phyloP scores from a whole-genome alignment of 495 filamentous ascomycete species.

The Tuber brumale region DNA sequence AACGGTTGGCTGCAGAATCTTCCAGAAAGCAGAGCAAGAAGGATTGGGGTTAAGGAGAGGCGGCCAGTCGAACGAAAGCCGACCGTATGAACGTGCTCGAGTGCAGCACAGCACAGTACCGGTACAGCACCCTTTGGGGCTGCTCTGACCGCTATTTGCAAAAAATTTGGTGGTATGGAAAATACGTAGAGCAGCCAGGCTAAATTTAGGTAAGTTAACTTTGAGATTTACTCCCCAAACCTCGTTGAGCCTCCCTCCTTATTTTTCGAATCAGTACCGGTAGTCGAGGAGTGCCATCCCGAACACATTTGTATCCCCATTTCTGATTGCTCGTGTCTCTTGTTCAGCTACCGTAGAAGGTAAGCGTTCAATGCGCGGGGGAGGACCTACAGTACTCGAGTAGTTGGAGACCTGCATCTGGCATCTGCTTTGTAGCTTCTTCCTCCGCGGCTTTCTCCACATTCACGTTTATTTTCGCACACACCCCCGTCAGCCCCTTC shows the following conservation, averaged over 20 bases:
- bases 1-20: not conserved
- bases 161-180: not conserved
- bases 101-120: not conserved
- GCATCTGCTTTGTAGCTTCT: not conserved
- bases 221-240: not conserved
- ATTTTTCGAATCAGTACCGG: not conserved
- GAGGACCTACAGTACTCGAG: too few relatives aligned
- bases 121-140: not conserved
- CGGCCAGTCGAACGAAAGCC: not conserved
- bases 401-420: not conserved
- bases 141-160: too few relatives aligned
- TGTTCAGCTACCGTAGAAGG: not conserved
- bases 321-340: not conserved
- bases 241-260: not conserved
- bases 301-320: not conserved
- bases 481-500: not conserved
- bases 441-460: conserved; percentile 5
- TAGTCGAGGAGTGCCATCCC: not conserved
- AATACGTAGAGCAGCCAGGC: not conserved
- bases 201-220: not conserved
- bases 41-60: not conserved
- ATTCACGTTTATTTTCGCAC: not conserved
- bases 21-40: not conserved
- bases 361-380: not conserved
- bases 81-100: not conserved